Conservation (phyloP, 2,329 filamentous ascomycete species). For the Ophiostoma himal-ulmi region DNA sequence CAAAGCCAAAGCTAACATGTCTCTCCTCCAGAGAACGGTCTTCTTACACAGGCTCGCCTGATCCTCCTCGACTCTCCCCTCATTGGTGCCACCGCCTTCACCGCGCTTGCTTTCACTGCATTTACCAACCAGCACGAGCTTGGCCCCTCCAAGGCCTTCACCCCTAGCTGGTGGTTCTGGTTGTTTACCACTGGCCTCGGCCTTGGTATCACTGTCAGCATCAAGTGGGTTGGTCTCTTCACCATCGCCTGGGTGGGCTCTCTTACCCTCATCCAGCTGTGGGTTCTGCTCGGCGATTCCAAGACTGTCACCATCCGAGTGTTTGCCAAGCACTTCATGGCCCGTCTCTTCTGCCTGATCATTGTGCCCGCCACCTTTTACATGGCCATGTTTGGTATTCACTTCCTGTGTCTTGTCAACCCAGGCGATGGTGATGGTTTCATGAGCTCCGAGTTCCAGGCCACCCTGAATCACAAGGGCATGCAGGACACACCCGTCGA, state of each 20-base stretch:
- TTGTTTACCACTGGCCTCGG: conserved; percentile 77
- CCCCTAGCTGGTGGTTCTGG: conserved; percentile 97
- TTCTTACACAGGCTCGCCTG: conserved; percentile 88
- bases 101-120: conserved; percentile 79
- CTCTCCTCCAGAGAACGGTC: conserved; percentile 70
- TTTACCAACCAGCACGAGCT: conserved; percentile 97
- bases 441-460: conserved; percentile 99
- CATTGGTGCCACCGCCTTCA: conserved; percentile 87
- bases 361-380: conserved; percentile 86
- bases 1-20: neutral
- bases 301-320: conserved; percentile 77
- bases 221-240: conserved; percentile 98
- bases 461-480: conserved; percentile 89
- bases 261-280: conserved; percentile 86
- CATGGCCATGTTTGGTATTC: conserved; percentile 93
- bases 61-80: conserved; percentile 95
- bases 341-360: conserved; percentile 84
- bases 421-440: conserved; percentile 97
- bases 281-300: conserved; percentile 86
- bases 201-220: conserved; percentile 83
- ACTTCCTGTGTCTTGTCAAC: conserved; percentile 89
- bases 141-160: conserved; percentile 81
- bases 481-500: conserved; percentile 95
- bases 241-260: conserved; percentile 96
- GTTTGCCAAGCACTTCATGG: conserved; percentile 91